Percentiles rank a stretch among this genome's conserved stretches.
phyloP scores from a whole-genome alignment of 352 stramenopile species.

The Poterioochromonas sp. region DNA sequence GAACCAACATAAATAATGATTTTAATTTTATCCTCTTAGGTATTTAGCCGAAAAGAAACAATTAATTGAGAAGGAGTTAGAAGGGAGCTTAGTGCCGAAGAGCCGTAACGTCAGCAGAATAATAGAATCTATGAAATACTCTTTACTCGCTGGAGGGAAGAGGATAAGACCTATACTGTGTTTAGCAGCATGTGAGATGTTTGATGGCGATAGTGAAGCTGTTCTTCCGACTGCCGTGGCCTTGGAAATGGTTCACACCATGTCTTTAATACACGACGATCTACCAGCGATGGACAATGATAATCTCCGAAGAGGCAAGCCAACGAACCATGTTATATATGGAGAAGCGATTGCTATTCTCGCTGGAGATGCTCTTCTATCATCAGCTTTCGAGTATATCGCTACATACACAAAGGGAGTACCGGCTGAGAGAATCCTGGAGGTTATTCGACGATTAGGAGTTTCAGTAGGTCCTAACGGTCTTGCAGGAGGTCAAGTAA shows the following conservation, averaged over 20 bases:
- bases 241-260: slow-evolving; percentile 76
- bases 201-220: slow-evolving; percentile 51
- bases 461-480: slow-evolving; percentile 58
- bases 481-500: slow-evolving; percentile 63
- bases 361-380: slow-evolving; percentile 63
- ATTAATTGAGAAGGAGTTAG: slow-evolving; percentile 27
- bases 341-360: slow-evolving; percentile 72
- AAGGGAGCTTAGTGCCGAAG: neutral
- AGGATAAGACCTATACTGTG: slow-evolving; percentile 62
- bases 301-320: slow-evolving; percentile 62
- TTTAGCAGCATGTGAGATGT: slow-evolving; percentile 67
- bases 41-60: slow-evolving; percentile 31
- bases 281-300: slow-evolving; percentile 71
- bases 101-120: slow-evolving; percentile 55
- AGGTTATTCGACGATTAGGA: slow-evolving; percentile 60
- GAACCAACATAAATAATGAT: too few species aligned
- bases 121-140: slow-evolving; percentile 61
- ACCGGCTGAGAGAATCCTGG: slow-evolving; percentile 53
- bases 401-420: slow-evolving; percentile 49
- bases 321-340: slow-evolving; percentile 70
- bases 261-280: slow-evolving; percentile 75
- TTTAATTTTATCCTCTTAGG: slow-evolving; percentile 27
- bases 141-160: slow-evolving; percentile 67
- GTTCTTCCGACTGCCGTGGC: slow-evolving; percentile 64
- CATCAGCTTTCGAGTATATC: slow-evolving; percentile 60